These are phyloP conservation scores for Cladosporium sp. DNA, from an alignment of 2,329 filamentous ascomycete genomes.

Conservation along the genomic window DNA sequence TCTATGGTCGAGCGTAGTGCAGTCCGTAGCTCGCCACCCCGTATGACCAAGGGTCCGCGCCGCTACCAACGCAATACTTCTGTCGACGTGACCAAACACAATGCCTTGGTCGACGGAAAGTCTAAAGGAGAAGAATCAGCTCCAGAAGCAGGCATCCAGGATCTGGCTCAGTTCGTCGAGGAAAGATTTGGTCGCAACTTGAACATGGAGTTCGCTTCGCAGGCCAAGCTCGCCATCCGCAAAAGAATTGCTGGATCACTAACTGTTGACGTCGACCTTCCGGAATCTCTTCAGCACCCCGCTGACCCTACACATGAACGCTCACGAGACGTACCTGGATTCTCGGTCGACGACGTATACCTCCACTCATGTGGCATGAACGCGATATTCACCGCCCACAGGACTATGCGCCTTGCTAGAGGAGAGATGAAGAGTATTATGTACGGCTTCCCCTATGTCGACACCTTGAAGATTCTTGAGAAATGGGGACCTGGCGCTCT, in stretches of 20 bases:
- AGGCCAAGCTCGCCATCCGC: slow-evolving; percentile 80
- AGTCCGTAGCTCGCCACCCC: slow-evolving; percentile 30
- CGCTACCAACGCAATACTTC: slow-evolving; percentile 69
- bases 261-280: slow-evolving; percentile 65
- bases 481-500: slow-evolving; percentile 88
- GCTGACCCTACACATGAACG: slow-evolving; percentile 33
- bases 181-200: slow-evolving; percentile 92
- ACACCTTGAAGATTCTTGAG: slow-evolving; percentile 89
- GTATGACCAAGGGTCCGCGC: slow-evolving; percentile 65
- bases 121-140: slow-evolving; percentile 19
- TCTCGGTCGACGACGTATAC: slow-evolving; percentile 83
- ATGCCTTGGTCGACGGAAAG: slow-evolving; percentile 11
- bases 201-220: slow-evolving; percentile 70
- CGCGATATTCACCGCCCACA: slow-evolving; percentile 85
- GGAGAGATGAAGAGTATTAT: slow-evolving; percentile 72
- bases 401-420: slow-evolving; percentile 62
- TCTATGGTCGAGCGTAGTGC: slow-evolving; percentile 53
- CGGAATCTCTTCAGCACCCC: slow-evolving; percentile 49
- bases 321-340: slow-evolving; percentile 50
- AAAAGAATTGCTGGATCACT: slow-evolving; percentile 85
- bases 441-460: slow-evolving; percentile 96
- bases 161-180: slow-evolving; percentile 80
- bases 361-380: slow-evolving; percentile 92
- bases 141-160: slow-evolving; percentile 46
- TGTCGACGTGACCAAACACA: slow-evolving; percentile 37